These are phyloP conservation scores for Leishmania tarentolae DNA, from an alignment of 208 protist genomes.

Conservation along the genomic window DNA sequence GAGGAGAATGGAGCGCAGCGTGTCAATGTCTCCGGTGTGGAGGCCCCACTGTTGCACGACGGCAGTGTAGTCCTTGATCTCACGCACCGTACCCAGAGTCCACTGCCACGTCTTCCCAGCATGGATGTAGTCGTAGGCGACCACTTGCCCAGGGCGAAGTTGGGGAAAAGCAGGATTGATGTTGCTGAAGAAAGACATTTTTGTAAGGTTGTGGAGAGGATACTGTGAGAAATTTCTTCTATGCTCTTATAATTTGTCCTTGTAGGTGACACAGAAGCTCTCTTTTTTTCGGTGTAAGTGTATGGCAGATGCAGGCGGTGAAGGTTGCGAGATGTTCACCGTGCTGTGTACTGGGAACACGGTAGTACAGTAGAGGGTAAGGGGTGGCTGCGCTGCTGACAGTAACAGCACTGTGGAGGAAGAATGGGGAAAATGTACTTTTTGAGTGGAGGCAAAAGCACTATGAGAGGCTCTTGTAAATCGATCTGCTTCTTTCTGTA, in stretches of 20 bases:
- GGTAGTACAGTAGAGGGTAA: neutral
- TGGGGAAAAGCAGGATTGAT: conserved; percentile 22
- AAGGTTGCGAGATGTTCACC: conserved; percentile 1
- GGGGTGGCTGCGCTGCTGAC: neutral
- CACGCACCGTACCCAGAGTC: conserved; percentile 59
- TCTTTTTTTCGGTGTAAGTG: neutral
- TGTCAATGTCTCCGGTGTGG: conserved; percentile 43
- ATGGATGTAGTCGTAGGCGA: conserved; percentile 68
- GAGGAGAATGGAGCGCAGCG: conserved; percentile 53
- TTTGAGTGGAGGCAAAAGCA: neutral
- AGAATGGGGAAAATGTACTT: conserved; percentile 15
- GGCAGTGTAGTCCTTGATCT: conserved; percentile 39
- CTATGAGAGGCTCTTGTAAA: neutral
- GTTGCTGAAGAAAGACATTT: conserved; percentile 32
- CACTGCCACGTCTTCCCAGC: conserved; percentile 62
- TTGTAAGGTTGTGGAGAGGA: neutral
- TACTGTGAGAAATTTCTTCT: neutral
- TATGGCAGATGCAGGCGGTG: neutral
- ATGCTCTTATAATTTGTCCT: conserved; percentile 1
- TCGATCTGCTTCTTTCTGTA: neutral
- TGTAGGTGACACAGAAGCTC: too few species aligned
- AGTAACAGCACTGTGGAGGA: neutral
- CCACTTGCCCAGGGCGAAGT: conserved; percentile 48
- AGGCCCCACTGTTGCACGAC: conserved; percentile 64
- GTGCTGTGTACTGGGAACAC: neutral